Evolutionary conservation across 2,329 filamentous ascomycete genomes (phyloP).

Genomic region (Alternaria ethzedia): DNA sequence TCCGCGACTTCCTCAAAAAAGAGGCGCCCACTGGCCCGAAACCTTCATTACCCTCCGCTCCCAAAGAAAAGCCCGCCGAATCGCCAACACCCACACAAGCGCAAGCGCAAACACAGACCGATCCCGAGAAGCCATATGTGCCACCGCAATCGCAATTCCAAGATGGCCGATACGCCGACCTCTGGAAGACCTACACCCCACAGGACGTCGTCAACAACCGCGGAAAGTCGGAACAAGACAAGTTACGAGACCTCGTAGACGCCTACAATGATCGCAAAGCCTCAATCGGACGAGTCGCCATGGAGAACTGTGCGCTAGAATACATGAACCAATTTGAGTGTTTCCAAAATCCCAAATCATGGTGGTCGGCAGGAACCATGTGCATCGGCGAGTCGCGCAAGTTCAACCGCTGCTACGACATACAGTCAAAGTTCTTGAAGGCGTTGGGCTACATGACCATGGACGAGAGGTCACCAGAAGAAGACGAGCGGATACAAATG

Average conservation of each 20-base stretch:
- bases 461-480: slow-evolving; percentile 69
- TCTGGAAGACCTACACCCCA: slow-evolving; percentile 91
- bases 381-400: slow-evolving; percentile 77
- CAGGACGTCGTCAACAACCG: slow-evolving; percentile 72
- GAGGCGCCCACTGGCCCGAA: slow-evolving; percentile 77
- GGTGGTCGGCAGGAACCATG: slow-evolving; percentile 74
- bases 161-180: slow-evolving; percentile 78
- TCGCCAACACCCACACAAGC: slow-evolving; percentile 15
- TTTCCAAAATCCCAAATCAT: slow-evolving; percentile 71
- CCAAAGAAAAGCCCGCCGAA: slow-evolving; percentile 35
- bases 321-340: slow-evolving; percentile 84
- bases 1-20: slow-evolving; percentile 83
- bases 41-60: slow-evolving; percentile 35
- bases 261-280: slow-evolving; percentile 83
- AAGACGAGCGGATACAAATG: slow-evolving; percentile 88
- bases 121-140: slow-evolving; percentile 46
- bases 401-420: slow-evolving; percentile 87
- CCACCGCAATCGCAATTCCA: slow-evolving; percentile 65
- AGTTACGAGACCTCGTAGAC: slow-evolving; percentile 78
- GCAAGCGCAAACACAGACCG: slow-evolving; percentile 8
- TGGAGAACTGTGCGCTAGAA: slow-evolving; percentile 92
- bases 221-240: slow-evolving; percentile 77
- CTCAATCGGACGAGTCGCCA: slow-evolving; percentile 77
- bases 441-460: slow-evolving; percentile 83
- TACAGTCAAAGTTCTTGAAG: slow-evolving; percentile 90